These are phyloP conservation scores for Dactylellina haptotyla DNA, from an alignment of 2,329 filamentous ascomycete species.

Conservation along the genomic window DNA sequence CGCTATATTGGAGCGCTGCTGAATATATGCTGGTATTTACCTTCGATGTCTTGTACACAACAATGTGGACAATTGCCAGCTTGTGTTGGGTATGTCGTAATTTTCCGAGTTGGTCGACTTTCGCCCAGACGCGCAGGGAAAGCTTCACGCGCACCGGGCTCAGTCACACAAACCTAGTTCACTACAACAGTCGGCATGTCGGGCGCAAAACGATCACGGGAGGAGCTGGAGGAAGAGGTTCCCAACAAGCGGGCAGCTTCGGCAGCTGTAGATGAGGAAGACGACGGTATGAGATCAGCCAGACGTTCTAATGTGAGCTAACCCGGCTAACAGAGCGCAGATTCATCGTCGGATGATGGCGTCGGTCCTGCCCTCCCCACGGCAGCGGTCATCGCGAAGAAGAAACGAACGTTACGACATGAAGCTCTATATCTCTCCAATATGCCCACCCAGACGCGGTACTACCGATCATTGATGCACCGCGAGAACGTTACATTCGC, in stretches of 20 bases:
- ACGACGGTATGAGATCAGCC: conserved; percentile 31
- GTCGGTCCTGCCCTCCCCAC: conserved; percentile 92
- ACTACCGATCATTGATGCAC: conserved; percentile 98
- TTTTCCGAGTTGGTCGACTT: no score
- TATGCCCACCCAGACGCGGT: conserved; percentile 80
- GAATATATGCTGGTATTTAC: no score
- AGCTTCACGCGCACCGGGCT: background rate
- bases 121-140: conserved; percentile 16
- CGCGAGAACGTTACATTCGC: conserved; percentile 91
- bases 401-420: conserved; percentile 87
- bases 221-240: conserved; percentile 37
- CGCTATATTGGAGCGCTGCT: no score
- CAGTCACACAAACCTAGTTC: background rate
- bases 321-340: conserved; percentile 59
- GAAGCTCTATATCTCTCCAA: conserved; percentile 88
- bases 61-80: no score
- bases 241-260: conserved; percentile 41
- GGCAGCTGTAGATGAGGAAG: conserved; percentile 24
- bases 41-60: no score
- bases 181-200: conserved; percentile 21
- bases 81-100: no score
- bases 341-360: conserved; percentile 85
- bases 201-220: conserved; percentile 33
- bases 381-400: conserved; percentile 74
- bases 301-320: background rate